Percentiles rank a stretch among this genome's conserved stretches.
These are phyloP conservation scores for Lyophyllum decastes DNA, from an alignment of 768 basidiomycete genomes.

Conservation along the genomic window DNA sequence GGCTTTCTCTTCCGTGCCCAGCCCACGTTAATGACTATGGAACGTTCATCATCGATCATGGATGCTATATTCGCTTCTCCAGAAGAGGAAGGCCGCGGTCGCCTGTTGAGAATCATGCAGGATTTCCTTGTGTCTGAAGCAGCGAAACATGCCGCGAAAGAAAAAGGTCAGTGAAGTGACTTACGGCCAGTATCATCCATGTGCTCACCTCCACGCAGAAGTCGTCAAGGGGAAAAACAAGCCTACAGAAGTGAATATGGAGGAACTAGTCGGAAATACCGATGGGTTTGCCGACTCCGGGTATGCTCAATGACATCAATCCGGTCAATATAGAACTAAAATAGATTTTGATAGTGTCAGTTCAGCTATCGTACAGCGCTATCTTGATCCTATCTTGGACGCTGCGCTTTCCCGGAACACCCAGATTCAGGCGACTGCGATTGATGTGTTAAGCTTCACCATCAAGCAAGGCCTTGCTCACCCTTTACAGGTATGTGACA, in stretches of 20 bases:
- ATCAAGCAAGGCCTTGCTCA: conserved; percentile 95
- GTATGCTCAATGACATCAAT: conserved; percentile 42
- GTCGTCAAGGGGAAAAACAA: conserved; percentile 45
- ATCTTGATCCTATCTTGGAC: conserved; percentile 77
- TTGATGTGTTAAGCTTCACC: conserved; percentile 91
- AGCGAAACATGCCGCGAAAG: conserved; percentile 69
- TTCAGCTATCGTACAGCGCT: conserved; percentile 93
- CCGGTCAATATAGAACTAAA: neutral
- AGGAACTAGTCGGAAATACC: conserved; percentile 92
- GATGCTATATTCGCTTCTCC: conserved; percentile 80
- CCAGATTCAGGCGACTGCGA: conserved; percentile 77
- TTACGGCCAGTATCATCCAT: neutral
- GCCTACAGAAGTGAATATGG: conserved; percentile 73
- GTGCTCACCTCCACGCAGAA: conserved; percentile 28
- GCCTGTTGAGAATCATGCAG: conserved; percentile 85
- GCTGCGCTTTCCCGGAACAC: conserved; percentile 74
- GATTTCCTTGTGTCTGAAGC: conserved; percentile 88
- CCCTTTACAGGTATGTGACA: conserved; percentile 72
- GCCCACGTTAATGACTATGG: conserved; percentile 86
- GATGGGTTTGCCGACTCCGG: conserved; percentile 97
- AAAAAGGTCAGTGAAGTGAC: conserved; percentile 52
- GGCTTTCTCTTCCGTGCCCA: conserved; percentile 93
- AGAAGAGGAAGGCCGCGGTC: conserved; percentile 71
- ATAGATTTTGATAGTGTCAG: conserved; percentile 63
- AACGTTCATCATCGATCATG: conserved; percentile 82